phyloP scores from a whole-genome alignment of 768 basidiomycete genomes.

The Leccinum variicolor region DNA sequence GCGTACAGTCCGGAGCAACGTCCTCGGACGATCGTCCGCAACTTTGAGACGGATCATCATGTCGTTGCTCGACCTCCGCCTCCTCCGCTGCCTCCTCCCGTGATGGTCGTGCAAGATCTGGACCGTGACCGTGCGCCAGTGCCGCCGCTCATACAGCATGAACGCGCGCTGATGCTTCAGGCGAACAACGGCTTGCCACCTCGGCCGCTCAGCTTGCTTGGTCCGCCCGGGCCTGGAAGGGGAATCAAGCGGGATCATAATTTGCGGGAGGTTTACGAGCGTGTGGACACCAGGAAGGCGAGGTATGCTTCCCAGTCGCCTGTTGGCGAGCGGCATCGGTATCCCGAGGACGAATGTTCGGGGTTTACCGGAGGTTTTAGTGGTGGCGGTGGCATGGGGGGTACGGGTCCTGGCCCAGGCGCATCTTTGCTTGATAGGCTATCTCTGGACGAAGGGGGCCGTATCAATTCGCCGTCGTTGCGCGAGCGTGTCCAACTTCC shows the following conservation, averaged over 20 bases:
- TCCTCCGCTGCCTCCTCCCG: slow-evolving; percentile 2
- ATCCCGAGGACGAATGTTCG: slow-evolving; percentile 11
- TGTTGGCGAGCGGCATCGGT: slow-evolving; percentile 12
- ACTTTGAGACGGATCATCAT: slow-evolving; percentile 3
- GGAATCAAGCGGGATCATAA: slow-evolving; percentile 16
- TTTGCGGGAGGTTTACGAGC: slow-evolving; percentile 19
- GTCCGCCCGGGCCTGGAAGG: slow-evolving; percentile 14
- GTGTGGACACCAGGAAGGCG: slow-evolving; percentile 20
- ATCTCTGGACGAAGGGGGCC: slow-evolving; percentile 20
- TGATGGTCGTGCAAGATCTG: slow-evolving; percentile 1
- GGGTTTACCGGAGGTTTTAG: not conserved
- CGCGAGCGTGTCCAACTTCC: slow-evolving; percentile 38
- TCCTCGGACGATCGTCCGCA: slow-evolving; percentile 9
- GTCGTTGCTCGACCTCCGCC: not conserved
- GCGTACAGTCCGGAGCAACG: slow-evolving; percentile 7
- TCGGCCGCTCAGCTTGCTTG: slow-evolving; percentile 19
- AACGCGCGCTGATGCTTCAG: slow-evolving; percentile 31
- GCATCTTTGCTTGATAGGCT: slow-evolving; percentile 39
- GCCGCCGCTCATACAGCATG: slow-evolving; percentile 27
- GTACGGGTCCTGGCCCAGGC: slow-evolving; percentile 12
- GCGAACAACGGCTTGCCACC: slow-evolving; percentile 25
- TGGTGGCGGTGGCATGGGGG: not conserved
- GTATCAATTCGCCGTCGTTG: slow-evolving; percentile 24
- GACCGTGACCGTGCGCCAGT: slow-evolving; percentile 9
- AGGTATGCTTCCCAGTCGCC: slow-evolving; percentile 9